phyloP scores from a whole-genome alignment of 768 basidiomycete genomes.

The Tricholoma bakamatsutake region DNA sequence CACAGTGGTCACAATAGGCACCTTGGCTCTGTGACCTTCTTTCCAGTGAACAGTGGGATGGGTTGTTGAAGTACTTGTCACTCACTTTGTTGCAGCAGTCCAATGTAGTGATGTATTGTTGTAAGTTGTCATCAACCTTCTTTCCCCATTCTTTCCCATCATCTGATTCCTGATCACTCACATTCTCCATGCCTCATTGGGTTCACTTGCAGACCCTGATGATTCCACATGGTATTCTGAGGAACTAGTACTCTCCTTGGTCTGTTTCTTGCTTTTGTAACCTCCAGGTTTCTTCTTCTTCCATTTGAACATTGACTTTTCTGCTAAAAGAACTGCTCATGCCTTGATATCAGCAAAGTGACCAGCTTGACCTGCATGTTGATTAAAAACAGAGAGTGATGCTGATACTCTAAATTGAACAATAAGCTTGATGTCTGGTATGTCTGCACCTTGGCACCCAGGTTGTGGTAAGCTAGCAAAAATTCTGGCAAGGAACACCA shows the following conservation, averaged over 20 bases:
- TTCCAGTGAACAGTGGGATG: conserved; percentile 3
- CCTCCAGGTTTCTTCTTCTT: conserved; percentile 7
- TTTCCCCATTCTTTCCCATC: conserved; percentile 20
- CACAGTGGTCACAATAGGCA: neutral
- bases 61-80: conserved; percentile 29
- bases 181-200: neutral
- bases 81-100: conserved; percentile 23
- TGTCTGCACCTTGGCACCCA: conserved; percentile 24
- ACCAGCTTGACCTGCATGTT: conserved; percentile 26
- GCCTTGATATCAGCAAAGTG: conserved; percentile 16
- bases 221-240: neutral
- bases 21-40: neutral
- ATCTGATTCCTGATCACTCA: conserved; percentile 7
- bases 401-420: conserved; percentile 29
- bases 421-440: conserved; percentile 29
- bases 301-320: conserved; percentile 20
- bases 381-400: conserved; percentile 27
- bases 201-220: neutral
- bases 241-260: neutral
- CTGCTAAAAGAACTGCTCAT: conserved; percentile 19
- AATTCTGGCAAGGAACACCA: conserved; percentile 1
- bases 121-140: conserved; percentile 25
- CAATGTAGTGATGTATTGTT: conserved; percentile 20
- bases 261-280: neutral
- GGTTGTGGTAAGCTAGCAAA: neutral